Conservation (phyloP, 768 basidiomycete species). For the Trametes cinnabarina region DNA sequence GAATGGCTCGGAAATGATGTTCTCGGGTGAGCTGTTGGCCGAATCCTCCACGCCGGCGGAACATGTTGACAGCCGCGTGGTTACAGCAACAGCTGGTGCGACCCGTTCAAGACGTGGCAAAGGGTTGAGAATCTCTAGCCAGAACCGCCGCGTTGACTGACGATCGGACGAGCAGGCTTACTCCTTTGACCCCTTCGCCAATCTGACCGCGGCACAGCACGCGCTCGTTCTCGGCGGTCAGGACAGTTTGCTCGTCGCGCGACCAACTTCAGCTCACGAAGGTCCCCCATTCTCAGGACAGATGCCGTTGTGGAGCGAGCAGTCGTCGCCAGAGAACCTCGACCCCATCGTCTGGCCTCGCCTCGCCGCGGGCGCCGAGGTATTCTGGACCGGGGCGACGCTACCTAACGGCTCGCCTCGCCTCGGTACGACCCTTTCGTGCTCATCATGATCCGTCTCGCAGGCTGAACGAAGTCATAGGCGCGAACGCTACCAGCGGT, state of each 20-base stretch:
- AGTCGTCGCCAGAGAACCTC: slow-evolving; percentile 61
- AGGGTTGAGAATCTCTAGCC: no score
- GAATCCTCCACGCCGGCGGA: no score
- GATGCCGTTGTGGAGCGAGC: slow-evolving; percentile 72
- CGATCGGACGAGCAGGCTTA: no score
- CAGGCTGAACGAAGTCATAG: neutral
- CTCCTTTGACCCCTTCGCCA: slow-evolving; percentile 69
- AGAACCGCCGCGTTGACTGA: no score
- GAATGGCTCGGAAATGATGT: slow-evolving; percentile 60
- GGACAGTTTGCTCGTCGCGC: no score
- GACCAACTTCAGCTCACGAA: no score
- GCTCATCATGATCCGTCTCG: slow-evolving; percentile 4
- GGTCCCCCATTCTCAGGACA: slow-evolving; percentile 32
- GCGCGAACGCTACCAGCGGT: slow-evolving; percentile 19
- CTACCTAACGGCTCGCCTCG: slow-evolving; percentile 33
- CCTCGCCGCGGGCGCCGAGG: slow-evolving; percentile 65
- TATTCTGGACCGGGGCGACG: slow-evolving; percentile 68
- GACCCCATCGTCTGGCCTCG: slow-evolving; percentile 73
- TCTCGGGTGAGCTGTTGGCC: slow-evolving; percentile 24
- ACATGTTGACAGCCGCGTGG: neutral
- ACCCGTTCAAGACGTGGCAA: slow-evolving; percentile 81
- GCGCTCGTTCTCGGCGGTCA: slow-evolving; percentile 68
- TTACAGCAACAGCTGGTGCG: slow-evolving; percentile 65
- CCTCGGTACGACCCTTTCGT: slow-evolving; percentile 22
- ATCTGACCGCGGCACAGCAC: slow-evolving; percentile 44